Evolutionary conservation across 371 early-diverging fungal genomes (phyloP), one percentile per base, ranked within the genome.

Genomic region (Circinella minor): DNA sequence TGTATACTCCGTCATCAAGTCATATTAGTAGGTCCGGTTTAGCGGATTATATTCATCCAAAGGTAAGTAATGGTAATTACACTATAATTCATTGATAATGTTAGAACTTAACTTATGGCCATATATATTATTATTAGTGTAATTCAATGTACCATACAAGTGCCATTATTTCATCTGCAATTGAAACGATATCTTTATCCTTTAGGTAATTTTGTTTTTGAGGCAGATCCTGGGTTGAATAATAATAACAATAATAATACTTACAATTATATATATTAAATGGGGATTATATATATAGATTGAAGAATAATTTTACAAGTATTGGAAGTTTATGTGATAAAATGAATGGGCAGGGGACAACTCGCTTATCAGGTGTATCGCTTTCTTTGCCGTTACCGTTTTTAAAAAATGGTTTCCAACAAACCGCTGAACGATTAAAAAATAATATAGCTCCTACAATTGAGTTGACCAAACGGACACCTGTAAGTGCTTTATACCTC

Each of bases 71-170:
- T 18, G 18, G 11, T 15, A 15, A 47, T 18, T 4, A 55, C 8
- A 7, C n/a, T 55, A n/a, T 43, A 55, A 10, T 2, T 27, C 27
- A 27, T 27, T 27, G 27, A 2, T 27, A 27, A 27, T 27, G 27
- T 27, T 27, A 27, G 27, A 27, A 27, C 27, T 27, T 4, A 39
- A 36, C 17, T 55, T 55, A 66, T 8, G 27, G 14, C 2, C 14
- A 39, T 20, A 15, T 13, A 36, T 36, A 1, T 38, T 36, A 63
- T 9, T 17, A 13, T 48, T 34, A 89, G 79, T 71, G 84, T 8
- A 69, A 72, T 20, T 76, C 77, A 17, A 68, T 77, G 67, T 93
- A 90, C 68, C 90, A 91, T 64, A 90, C 91, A 43, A 91, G 89
- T 59, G 91, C 91, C 1, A 80, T 87, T 36, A 74, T 90, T 37